Evolutionary conservation across 805 yeast genomes (phyloP), one percentile per base, ranked within the genome.

Genomic region (Yamadazyma ubonensis): DNA sequence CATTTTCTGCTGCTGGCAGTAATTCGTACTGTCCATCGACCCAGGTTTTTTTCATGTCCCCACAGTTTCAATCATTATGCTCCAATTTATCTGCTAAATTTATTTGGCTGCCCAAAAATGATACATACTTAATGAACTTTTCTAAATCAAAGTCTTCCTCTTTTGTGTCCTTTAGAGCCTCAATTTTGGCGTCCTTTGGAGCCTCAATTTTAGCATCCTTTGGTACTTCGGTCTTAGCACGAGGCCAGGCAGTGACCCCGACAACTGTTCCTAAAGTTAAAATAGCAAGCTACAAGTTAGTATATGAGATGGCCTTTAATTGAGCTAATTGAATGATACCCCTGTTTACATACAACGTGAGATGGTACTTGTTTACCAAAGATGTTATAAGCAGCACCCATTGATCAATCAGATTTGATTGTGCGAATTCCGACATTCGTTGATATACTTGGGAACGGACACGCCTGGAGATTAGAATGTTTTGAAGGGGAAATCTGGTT

Each of bases 301-400:
- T 35, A 35, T n/a, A n/a, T n/a, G n/a, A n/a, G n/a, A n/a, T n/a
- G n/a, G n/a, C n/a, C n/a, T n/a, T n/a, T n/a, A n/a, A n/a, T n/a
- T n/a, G n/a, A n/a, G n/a, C n/a, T n/a, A n/a, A n/a, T n/a, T n/a
- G n/a, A n/a, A n/a, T n/a, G n/a, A n/a, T n/a, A n/a, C n/a, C 15
- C 25, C 22, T 20, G 26, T 26, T 22, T 19, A 65, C 74, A 16
- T 67, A 68, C 74, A 43, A 65, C 49, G 51, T 68, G 71, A 29
- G 74, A 59, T 42, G 70, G 73, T 45, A 68, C 74, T 57, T 68
- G 71, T 56, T 48, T 68, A 41, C 74, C 74, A 31, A 68, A 61
- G 40, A 68, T 61, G 34, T 68, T 65, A 46, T 68, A 68, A 44
- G 71, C 63, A 36, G 70, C 56, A 49, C 60, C 73, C 73, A 68